Conservation (phyloP, 257 asterid genomes). For the Plantago ovata region DNA sequence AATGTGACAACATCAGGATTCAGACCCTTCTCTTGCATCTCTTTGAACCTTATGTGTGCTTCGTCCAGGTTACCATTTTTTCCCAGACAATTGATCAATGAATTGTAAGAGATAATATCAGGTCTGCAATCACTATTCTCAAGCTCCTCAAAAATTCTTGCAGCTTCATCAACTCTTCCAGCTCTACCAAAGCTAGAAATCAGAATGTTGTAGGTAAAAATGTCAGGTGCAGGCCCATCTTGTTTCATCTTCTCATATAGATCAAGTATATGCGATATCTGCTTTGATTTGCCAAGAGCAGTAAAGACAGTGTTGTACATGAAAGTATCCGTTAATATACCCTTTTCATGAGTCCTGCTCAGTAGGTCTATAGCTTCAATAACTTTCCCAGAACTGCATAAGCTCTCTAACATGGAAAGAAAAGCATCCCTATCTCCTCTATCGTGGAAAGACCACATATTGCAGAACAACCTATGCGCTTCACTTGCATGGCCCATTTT, state of each 20-base stretch:
- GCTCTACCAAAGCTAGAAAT: constrained; percentile 80
- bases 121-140: constrained; percentile 68
- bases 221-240: constrained; percentile 72
- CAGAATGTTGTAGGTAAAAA: constrained; percentile 82
- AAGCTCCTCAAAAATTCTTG: constrained; percentile 77
- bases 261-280: constrained; percentile 58
- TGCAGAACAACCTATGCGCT: constrained; percentile 90
- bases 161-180: constrained; percentile 79
- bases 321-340: constrained; percentile 58
- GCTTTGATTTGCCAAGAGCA: constrained; percentile 73
- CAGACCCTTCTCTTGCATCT: constrained; percentile 86
- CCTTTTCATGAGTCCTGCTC: constrained; percentile 76
- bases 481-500: constrained; percentile 79
- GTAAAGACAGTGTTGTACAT: constrained; percentile 83
- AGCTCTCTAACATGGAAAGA: constrained; percentile 75
- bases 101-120: constrained; percentile 78
- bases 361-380: constrained; percentile 82
- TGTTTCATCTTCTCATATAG: constrained; percentile 76
- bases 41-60: constrained; percentile 83
- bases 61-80: constrained; percentile 88
- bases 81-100: constrained; percentile 84
- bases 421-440: constrained; percentile 86
- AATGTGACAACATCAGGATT: constrained; percentile 92
- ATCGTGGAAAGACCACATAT: constrained; percentile 90
- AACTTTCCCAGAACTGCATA: constrained; percentile 70